phyloP scores from a whole-genome alignment of 2,329 filamentous ascomycete species.

The Aspergillus floridensis region DNA sequence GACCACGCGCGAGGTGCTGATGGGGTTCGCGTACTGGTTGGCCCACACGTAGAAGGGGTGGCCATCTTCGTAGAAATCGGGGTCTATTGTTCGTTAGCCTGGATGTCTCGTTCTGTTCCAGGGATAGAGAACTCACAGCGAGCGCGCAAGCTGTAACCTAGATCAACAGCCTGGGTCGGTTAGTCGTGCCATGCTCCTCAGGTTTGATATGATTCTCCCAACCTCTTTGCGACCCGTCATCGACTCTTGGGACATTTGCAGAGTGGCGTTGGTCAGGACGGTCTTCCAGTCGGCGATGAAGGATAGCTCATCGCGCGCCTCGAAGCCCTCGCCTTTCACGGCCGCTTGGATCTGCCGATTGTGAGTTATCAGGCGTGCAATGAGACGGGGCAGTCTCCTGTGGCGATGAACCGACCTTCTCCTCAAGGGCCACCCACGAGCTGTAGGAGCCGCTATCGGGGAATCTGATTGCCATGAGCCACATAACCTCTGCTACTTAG shows the following conservation, averaged over 20 bases:
- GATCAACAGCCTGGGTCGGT: background rate
- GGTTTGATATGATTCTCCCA: background rate
- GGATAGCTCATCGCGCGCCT: constrained; percentile 51
- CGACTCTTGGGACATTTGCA: constrained; percentile 59
- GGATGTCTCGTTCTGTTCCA: background rate
- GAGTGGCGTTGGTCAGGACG: constrained; percentile 53
- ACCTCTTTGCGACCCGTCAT: constrained; percentile 62
- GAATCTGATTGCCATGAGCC: background rate
- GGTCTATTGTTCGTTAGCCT: constrained; percentile 13
- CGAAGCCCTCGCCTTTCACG: constrained; percentile 44
- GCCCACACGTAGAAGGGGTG: constrained; percentile 60
- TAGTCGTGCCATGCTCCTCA: background rate
- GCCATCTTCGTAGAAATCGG: constrained; percentile 50
- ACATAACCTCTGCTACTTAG: no score
- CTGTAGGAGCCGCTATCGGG: constrained; percentile 14
- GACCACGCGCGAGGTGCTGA: background rate
- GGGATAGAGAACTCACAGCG: background rate
- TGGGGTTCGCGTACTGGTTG: constrained; percentile 54
- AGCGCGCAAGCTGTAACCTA: constrained; percentile 18
- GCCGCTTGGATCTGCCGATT: constrained; percentile 47
- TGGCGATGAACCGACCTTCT: constrained; percentile 29
- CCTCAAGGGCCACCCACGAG: constrained; percentile 11
- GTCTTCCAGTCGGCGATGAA: constrained; percentile 62
- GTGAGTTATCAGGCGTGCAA: no score
- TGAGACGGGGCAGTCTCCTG: no score